phyloP scores from a whole-genome alignment of 1,284 basidiomycete species.

The Rhizoctonia solani region DNA sequence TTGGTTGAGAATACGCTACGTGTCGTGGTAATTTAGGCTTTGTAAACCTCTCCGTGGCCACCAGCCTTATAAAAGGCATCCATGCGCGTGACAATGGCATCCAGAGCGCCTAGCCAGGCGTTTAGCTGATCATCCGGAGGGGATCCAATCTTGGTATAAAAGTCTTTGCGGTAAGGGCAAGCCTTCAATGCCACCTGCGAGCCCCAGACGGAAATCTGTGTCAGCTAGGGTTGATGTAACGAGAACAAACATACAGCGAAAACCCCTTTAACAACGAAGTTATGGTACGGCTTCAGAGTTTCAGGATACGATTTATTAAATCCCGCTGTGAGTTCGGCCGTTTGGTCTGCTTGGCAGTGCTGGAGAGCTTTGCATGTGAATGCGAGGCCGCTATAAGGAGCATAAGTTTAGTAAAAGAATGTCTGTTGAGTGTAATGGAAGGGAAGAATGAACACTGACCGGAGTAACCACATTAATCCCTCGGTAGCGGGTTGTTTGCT shows the following conservation, averaged over 20 bases:
- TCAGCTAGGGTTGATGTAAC: background rate
- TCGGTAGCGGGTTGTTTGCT: constrained; percentile 72
- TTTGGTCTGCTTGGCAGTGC: constrained; percentile 67
- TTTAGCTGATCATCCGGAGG: constrained; percentile 69
- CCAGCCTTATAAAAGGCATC: constrained; percentile 74
- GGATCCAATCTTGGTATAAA: constrained; percentile 86
- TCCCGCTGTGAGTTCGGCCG: constrained; percentile 71
- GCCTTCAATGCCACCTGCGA: constrained; percentile 92
- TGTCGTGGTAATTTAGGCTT: too few relatives aligned
- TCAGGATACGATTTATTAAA: constrained; percentile 85
- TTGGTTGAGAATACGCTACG: too few relatives aligned
- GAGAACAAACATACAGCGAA: constrained; percentile 68
- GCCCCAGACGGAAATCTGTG: constrained; percentile 5
- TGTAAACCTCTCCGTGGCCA: constrained; percentile 67
- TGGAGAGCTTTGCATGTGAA: constrained; percentile 90
- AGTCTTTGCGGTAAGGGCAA: constrained; percentile 88
- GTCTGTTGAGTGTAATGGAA: background rate
- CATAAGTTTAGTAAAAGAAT: too few relatives aligned
- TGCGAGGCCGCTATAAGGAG: constrained; percentile 64
- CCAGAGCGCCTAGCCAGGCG: constrained; percentile 79
- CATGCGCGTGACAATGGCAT: constrained; percentile 70
- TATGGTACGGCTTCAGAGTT: constrained; percentile 85
- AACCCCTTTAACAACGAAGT: constrained; percentile 82
- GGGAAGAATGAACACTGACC: constrained; percentile 51
- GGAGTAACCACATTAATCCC: constrained; percentile 89